A percentile compares a stretch with the other conserved stretches of the same genome.
phyloP scores from a whole-genome alignment of 805 yeast species.

The Lipomyces spencermartinsiae region DNA sequence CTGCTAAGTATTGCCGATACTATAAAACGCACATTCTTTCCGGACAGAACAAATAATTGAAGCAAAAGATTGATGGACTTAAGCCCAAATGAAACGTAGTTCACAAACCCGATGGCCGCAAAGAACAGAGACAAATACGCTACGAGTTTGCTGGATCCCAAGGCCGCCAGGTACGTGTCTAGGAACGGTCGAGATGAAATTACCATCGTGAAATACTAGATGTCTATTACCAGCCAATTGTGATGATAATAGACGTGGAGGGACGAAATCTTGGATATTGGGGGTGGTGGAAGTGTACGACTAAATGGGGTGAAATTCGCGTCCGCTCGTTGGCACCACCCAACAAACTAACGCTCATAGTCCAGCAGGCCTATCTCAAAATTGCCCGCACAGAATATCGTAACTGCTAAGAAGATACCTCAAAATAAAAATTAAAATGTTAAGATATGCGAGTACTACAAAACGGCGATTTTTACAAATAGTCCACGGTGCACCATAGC shows the following conservation, averaged over 20 bases:
- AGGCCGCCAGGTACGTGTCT: constrained; percentile 16
- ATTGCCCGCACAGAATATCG: no score
- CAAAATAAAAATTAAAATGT: no score
- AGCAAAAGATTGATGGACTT: constrained; percentile 18
- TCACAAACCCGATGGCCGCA: constrained; percentile 17
- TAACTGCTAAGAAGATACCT: no score
- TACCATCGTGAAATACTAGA: neutral
- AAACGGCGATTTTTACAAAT: neutral
- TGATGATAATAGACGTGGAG: neutral
- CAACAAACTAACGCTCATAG: no score
- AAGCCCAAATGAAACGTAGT: constrained; percentile 20
- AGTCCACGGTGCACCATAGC: neutral
- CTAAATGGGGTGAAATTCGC: neutral
- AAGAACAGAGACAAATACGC: constrained; percentile 22
- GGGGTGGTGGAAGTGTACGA: neutral
- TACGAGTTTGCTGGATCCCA: constrained; percentile 12
- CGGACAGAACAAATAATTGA: constrained; percentile 28
- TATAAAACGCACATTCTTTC: constrained; percentile 28
- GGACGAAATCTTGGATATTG: neutral
- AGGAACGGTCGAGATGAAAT: constrained; percentile 1
- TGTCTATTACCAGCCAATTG: neutral
- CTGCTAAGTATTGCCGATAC: neutral
- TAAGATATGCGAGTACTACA: no score
- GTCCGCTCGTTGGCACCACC: no score
- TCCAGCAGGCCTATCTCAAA: no score